These are phyloP conservation scores for Cercospora sp. DNA, from an alignment of 2,329 filamentous ascomycete species.

Conservation along the genomic window DNA sequence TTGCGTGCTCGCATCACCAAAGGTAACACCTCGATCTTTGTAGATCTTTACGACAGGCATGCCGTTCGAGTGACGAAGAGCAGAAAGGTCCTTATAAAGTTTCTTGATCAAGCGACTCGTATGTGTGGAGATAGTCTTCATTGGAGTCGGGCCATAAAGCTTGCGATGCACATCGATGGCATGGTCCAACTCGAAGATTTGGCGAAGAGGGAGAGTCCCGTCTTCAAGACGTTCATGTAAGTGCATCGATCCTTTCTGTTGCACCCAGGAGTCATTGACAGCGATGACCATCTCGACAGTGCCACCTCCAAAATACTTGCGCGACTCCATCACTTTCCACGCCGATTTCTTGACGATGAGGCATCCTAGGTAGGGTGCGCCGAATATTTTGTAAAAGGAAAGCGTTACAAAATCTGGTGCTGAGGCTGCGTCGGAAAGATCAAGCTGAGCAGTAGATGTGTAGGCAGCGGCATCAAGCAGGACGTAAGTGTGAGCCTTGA, in stretches of 20 bases:
- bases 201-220: constrained; percentile 85
- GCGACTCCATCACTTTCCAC: constrained; percentile 58
- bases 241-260: constrained; percentile 62
- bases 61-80: constrained; percentile 68
- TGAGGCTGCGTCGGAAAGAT: constrained; percentile 65
- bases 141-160: constrained; percentile 64
- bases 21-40: constrained; percentile 41
- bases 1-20: constrained; percentile 49
- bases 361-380: constrained; percentile 85
- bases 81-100: constrained; percentile 59
- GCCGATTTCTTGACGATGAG: constrained; percentile 75
- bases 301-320: constrained; percentile 86
- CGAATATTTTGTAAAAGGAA: constrained; percentile 94
- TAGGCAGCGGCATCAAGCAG: constrained; percentile 81
- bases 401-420: constrained; percentile 86
- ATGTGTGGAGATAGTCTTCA: constrained; percentile 69
- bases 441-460: constrained; percentile 71
- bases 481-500: constrained; percentile 53
- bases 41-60: constrained; percentile 67
- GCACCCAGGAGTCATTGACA: constrained; percentile 76
- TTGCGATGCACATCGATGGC: constrained; percentile 68
- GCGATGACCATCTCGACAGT: constrained; percentile 84
- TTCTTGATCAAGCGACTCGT: constrained; percentile 63
- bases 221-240: constrained; percentile 84
- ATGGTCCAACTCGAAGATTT: constrained; percentile 74